Percentiles rank a stretch among this genome's conserved stretches.
phyloP scores from a whole-genome alignment of 2,329 filamentous ascomycete species.

The Fusarium sp. region DNA sequence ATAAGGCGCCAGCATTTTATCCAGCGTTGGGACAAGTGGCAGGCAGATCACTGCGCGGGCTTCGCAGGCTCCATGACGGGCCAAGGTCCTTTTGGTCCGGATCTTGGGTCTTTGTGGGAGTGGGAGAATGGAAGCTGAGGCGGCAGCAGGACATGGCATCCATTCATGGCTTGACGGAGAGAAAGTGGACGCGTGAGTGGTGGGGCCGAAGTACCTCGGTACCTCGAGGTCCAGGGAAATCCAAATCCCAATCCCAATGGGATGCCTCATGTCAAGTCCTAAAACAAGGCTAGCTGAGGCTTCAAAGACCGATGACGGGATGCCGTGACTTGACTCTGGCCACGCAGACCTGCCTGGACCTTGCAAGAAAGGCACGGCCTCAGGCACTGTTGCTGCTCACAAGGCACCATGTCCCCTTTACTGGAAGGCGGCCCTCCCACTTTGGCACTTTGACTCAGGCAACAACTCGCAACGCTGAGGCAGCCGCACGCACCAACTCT shows the following conservation, averaged over 20 bases:
- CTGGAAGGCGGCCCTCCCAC: neutral
- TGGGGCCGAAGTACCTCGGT: conserved; percentile 39
- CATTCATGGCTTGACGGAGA: conserved; percentile 8
- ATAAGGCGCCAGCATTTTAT: too few species aligned
- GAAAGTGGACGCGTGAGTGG: conserved; percentile 28
- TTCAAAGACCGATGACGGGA: conserved; percentile 15
- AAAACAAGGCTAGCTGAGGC: conserved; percentile 20
- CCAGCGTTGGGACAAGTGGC: too few species aligned
- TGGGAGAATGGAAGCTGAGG: conserved; percentile 1
- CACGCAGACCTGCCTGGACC: conserved; percentile 22
- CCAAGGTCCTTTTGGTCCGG: too few species aligned
- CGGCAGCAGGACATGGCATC: neutral
- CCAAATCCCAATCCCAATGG: neutral
- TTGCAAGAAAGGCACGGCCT: conserved; percentile 1
- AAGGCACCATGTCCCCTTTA: conserved; percentile 4
- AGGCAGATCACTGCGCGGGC: too few species aligned
- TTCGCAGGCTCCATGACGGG: too few species aligned
- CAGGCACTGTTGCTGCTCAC: conserved; percentile 1
- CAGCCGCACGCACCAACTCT: conserved; percentile 7
- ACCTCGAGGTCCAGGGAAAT: conserved; percentile 10
- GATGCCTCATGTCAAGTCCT: conserved; percentile 11
- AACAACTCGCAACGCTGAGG: conserved; percentile 32
- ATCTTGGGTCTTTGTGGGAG: conserved; percentile 5
- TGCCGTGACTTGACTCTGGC: conserved; percentile 14
- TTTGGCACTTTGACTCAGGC: conserved; percentile 25